Evolutionary conservation across 2,329 filamentous ascomycete species (phyloP), one percentile per base, ranked within the genome.

Genomic region (Tolypocladium ovalisporum): DNA sequence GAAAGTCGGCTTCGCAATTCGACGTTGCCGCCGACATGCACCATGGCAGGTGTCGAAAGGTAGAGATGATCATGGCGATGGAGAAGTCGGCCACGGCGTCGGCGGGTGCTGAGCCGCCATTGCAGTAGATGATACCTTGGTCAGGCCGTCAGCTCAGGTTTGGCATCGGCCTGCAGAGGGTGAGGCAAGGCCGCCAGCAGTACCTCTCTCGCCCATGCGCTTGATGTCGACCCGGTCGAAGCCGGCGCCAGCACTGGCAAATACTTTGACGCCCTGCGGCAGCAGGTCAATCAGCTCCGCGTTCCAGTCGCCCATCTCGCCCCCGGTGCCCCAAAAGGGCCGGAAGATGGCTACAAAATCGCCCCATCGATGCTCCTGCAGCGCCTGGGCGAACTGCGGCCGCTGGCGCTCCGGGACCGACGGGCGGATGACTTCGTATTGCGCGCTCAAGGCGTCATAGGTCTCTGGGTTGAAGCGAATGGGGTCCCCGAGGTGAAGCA

Each of bases 401-500:
- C 82, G 72, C 62, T 79, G 69, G 3, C 81, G 78, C 65, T 84
- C 81, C 19, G 73, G 71, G 1, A 71, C 61, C 10, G 72, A 71
- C 0, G 80, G 80, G n/a, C 78, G 76, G 54, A 84, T 65, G 29
- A 85, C 70, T 17, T 80, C 73, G 63, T 77, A 83, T 22, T 65
- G 68, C 0, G 67, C 52, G 34, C 70, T 66, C 63, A 82, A 76
- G 60, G 70, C 68, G 36, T 68, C 68, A 62, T 78, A 79, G 0
- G 76, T 78, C 1, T 71, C 67, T 0, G 70, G 74, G 61, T 81
- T 80, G 68, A 79, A 80, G 61, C 73, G 73, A 58, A 79, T 69
- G 10, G 76, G 73, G 66, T 92, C 89, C 61, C 89, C 90, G 70
- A 90, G 85, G 73, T 86, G 87, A 63, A 95, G 81, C 59, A 94